Percentiles rank a stretch among this genome's conserved stretches.
Evolutionary conservation across 2,329 filamentous ascomycete species (phyloP).

Genomic region (Zasmidium angulare): DNA sequence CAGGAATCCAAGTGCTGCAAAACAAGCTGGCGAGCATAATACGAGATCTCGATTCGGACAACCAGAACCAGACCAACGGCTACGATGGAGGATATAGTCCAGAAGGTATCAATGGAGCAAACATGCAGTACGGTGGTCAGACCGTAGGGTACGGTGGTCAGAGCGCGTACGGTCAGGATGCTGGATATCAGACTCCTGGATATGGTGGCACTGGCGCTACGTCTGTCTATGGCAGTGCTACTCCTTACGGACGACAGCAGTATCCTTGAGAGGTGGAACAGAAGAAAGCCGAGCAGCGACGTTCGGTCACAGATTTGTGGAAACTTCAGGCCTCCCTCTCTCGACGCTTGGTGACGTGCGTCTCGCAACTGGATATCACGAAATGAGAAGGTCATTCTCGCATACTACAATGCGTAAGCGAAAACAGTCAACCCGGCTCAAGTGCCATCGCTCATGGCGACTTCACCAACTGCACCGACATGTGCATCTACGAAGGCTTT

Average conservation of each 20-base stretch:
- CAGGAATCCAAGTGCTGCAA: constrained; percentile 85
- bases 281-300: no score
- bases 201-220: constrained; percentile 50
- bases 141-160: constrained; percentile 59
- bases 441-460: no score
- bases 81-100: constrained; percentile 53
- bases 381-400: no score
- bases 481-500: no score
- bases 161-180: constrained; percentile 20
- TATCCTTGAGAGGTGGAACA: not conserved
- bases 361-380: no score
- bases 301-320: no score
- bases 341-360: no score
- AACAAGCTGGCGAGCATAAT: constrained; percentile 84
- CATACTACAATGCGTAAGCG: no score
- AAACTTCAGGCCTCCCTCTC: no score
- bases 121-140: constrained; percentile 65
- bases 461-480: no score
- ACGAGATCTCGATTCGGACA: constrained; percentile 59
- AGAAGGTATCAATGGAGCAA: constrained; percentile 65
- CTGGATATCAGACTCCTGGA: constrained; percentile 65
- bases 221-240: constrained; percentile 61
- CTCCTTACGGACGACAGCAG: constrained; percentile 24
- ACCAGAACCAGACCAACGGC: constrained; percentile 55
- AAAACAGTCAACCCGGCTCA: no score